Conservation (phyloP, 2,329 filamentous ascomycete species). For the Pestalotiopsis sp. region DNA sequence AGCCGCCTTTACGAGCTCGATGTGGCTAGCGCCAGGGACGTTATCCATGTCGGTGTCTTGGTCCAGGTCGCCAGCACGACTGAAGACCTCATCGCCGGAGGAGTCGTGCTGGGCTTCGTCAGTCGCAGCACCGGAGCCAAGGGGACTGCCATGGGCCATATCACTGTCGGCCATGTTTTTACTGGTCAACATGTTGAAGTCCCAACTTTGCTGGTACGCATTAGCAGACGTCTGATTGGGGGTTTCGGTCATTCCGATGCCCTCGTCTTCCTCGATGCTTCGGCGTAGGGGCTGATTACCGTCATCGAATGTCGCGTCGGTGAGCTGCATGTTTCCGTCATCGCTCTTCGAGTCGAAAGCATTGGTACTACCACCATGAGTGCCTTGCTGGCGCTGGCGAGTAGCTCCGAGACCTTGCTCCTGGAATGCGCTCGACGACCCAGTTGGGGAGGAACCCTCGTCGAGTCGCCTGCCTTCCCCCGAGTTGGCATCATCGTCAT, state of each 20-base stretch:
- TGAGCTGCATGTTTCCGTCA: conserved; percentile 20
- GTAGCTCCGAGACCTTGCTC: conserved; percentile 68
- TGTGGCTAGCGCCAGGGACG: conserved; percentile 29
- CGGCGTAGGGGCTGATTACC: conserved; percentile 32
- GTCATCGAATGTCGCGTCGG: conserved; percentile 21
- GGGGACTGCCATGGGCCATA: conserved; percentile 20
- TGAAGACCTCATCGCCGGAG: conserved; percentile 32
- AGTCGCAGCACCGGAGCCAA: conserved; percentile 31
- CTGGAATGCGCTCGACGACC: conserved; percentile 83
- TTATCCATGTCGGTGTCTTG: conserved; percentile 22
- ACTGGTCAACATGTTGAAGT: conserved; percentile 39
- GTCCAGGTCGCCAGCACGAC: conserved; percentile 20
- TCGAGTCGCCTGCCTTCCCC: conserved; percentile 88
- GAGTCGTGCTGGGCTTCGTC: conserved; percentile 38
- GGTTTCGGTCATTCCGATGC: conserved; percentile 39
- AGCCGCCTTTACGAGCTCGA: conserved; percentile 24
- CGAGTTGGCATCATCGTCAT: conserved; percentile 48
- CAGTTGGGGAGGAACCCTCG: conserved; percentile 80
- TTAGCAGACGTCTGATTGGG: conserved; percentile 26
- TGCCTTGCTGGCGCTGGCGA: conserved; percentile 58
- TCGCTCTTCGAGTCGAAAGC: conserved; percentile 17
- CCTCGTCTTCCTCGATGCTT: conserved; percentile 50
- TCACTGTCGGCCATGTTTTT: conserved; percentile 22
- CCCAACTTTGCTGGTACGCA: conserved; percentile 39
- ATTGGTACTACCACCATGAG: conserved; percentile 51